Percentiles rank a stretch among this genome's conserved stretches.
phyloP scores from a whole-genome alignment of 2,329 filamentous ascomycete genomes.

The Pseudogymnoascus sp. region DNA sequence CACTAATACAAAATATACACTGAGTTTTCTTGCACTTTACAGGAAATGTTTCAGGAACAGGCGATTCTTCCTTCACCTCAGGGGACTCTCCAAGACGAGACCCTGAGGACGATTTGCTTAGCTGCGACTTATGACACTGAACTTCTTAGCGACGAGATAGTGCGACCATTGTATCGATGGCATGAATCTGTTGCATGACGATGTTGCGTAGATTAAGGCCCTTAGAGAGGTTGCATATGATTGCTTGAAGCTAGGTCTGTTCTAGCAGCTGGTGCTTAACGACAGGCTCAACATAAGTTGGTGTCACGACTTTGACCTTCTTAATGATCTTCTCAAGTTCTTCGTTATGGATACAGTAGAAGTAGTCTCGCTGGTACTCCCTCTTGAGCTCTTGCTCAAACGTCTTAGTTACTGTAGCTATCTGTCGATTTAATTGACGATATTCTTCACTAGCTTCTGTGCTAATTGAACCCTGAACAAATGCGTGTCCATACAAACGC shows the following conservation, averaged over 20 bases:
- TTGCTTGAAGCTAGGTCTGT: conserved; percentile 16
- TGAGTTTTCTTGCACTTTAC: background rate
- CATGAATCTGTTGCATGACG: conserved; percentile 16
- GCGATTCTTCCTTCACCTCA: background rate
- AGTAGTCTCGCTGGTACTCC: conserved; percentile 10
- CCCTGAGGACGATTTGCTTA: background rate
- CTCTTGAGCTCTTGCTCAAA: background rate
- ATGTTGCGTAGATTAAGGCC: conserved; percentile 16
- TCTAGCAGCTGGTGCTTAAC: conserved; percentile 19
- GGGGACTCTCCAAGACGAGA: background rate
- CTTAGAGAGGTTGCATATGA: conserved; percentile 20
- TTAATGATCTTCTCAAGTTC: conserved; percentile 6
- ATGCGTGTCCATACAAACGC: background rate
- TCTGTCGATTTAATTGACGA: no score
- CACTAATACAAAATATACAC: background rate
- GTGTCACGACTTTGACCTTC: background rate
- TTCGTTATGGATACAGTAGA: conserved; percentile 12
- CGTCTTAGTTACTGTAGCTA: no score
- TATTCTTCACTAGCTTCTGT: no score
- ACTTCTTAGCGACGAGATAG: conserved; percentile 10
- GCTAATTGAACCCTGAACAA: background rate
- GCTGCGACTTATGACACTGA: background rate
- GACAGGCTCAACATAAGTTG: conserved; percentile 6
- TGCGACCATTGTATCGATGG: conserved; percentile 8
- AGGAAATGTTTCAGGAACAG: conserved; percentile 5